A percentile compares a stretch with the other conserved stretches of the same genome.
Conservation (phyloP, 768 basidiomycete genomes). For the Pisolithus orientalis region DNA sequence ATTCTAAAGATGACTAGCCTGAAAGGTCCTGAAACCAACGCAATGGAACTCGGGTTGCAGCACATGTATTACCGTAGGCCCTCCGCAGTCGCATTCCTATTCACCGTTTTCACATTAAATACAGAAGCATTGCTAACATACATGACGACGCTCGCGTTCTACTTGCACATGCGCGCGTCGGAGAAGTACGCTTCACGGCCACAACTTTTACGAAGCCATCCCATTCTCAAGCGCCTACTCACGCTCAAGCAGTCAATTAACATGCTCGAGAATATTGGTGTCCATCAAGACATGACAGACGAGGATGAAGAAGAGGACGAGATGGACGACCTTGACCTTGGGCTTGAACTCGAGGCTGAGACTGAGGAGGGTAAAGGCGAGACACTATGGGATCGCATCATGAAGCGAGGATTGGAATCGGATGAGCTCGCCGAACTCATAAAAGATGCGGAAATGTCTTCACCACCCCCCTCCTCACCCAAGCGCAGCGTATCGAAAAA, state of each 20-base stretch:
- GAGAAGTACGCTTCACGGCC: constrained; percentile 58
- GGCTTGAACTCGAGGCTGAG: constrained; percentile 16
- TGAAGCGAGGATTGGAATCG: constrained; percentile 31
- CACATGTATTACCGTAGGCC: constrained; percentile 86
- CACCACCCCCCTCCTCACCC: not conserved
- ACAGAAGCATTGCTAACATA: constrained; percentile 89
- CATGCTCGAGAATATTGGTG: constrained; percentile 82
- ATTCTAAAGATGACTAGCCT: constrained; percentile 33
- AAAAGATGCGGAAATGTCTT: constrained; percentile 37
- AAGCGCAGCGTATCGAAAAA: constrained; percentile 7
- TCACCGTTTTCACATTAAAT: constrained; percentile 1
- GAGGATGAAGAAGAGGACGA: constrained; percentile 43
- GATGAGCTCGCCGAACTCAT: constrained; percentile 54
- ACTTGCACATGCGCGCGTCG: constrained; percentile 76
- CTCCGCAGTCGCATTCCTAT: not conserved
- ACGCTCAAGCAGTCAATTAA: constrained; percentile 76
- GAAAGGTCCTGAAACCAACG: constrained; percentile 40
- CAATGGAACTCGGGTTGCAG: constrained; percentile 61
- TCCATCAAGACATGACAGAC: constrained; percentile 45
- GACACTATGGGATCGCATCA: constrained; percentile 39
- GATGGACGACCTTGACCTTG: constrained; percentile 21
- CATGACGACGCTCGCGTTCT: constrained; percentile 85
- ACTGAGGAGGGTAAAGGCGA: constrained; percentile 32
- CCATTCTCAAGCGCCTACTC: constrained; percentile 71
- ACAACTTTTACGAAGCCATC: constrained; percentile 58